phyloP scores from a whole-genome alignment of 805 yeast species.

The Zygosaccharomyces bisporus region DNA sequence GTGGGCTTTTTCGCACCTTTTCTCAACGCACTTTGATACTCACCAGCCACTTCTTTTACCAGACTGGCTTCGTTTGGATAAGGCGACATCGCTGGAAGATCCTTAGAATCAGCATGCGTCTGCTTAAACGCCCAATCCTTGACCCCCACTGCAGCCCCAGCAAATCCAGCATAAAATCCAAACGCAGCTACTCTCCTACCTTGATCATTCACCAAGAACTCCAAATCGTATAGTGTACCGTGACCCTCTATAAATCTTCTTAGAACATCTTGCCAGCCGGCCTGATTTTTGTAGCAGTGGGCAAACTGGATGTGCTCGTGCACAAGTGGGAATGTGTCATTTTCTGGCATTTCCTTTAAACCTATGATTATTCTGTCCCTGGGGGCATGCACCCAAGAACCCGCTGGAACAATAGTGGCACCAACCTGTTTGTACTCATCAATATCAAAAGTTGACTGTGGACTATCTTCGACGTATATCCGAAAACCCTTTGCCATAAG shows the following conservation, averaged over 20 bases:
- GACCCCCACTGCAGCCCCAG: slow-evolving; percentile 97
- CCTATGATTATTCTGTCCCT: slow-evolving; percentile 86
- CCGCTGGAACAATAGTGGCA: slow-evolving; percentile 83
- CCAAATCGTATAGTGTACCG: slow-evolving; percentile 89
- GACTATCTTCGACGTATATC: slow-evolving; percentile 81
- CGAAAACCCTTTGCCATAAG: slow-evolving; percentile 84
- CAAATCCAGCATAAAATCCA: slow-evolving; percentile 99
- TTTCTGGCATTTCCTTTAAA: slow-evolving; percentile 91
- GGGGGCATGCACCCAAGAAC: slow-evolving; percentile 93
- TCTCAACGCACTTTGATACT: slow-evolving; percentile 54
- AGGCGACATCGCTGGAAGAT: slow-evolving; percentile 76
- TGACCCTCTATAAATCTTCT: slow-evolving; percentile 86
- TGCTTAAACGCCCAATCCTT: slow-evolving; percentile 94
- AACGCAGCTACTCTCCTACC: slow-evolving; percentile 99
- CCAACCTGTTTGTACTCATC: slow-evolving; percentile 79
- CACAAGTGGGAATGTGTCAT: slow-evolving; percentile 79
- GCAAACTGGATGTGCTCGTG: slow-evolving; percentile 99
- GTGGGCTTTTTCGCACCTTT: slow-evolving; percentile 68
- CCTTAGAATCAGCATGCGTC: slow-evolving; percentile 58
- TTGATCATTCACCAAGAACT: slow-evolving; percentile 86
- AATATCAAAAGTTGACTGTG: slow-evolving; percentile 74
- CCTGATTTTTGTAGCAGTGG: slow-evolving; percentile 97
- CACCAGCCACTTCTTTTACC: slow-evolving; percentile 63
- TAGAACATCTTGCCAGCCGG: slow-evolving; percentile 92
- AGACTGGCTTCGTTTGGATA: slow-evolving; percentile 76